These are phyloP conservation scores for Erythrobasidium yunnanense DNA, from an alignment of 768 basidiomycete genomes.

Conservation along the genomic window DNA sequence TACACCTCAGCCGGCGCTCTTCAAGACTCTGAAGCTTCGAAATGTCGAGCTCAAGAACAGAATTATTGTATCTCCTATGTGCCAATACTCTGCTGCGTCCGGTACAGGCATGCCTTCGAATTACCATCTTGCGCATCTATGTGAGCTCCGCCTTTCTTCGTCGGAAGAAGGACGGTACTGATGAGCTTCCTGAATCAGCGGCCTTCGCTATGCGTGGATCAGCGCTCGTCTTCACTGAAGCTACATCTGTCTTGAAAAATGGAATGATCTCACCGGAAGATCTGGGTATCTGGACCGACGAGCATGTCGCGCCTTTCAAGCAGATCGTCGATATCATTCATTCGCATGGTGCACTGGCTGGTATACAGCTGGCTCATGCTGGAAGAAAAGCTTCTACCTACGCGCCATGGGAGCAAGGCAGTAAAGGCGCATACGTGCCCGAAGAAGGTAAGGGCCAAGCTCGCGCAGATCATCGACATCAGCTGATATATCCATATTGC, in stretches of 20 bases:
- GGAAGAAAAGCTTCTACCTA: constrained; percentile 55
- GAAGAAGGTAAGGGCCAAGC: not conserved
- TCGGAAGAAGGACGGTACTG: no score
- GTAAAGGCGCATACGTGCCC: not conserved
- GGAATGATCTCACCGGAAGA: constrained; percentile 40
- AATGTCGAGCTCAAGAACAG: constrained; percentile 22
- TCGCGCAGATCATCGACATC: not conserved
- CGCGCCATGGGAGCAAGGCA: constrained; percentile 26
- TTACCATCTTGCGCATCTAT: constrained; percentile 69
- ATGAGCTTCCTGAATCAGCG: no score
- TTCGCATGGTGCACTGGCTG: constrained; percentile 58
- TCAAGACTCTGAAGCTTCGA: constrained; percentile 14
- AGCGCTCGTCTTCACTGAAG: constrained; percentile 62
- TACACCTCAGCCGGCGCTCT: constrained; percentile 16
- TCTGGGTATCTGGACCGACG: constrained; percentile 61
- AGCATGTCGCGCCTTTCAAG: constrained; percentile 51
- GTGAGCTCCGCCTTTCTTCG: no score
- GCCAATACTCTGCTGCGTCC: constrained; percentile 20
- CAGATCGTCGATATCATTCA: constrained; percentile 65
- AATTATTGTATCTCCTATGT: constrained; percentile 23
- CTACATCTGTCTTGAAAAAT: constrained; percentile 46
- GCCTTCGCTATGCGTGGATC: constrained; percentile 61
- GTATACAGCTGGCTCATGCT: constrained; percentile 69
- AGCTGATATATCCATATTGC: not conserved
- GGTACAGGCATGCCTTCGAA: constrained; percentile 51